Evolutionary conservation across 2,329 filamentous ascomycete genomes (phyloP), one percentile per base, ranked within the genome.

Genomic region (Cadophora gregata): DNA sequence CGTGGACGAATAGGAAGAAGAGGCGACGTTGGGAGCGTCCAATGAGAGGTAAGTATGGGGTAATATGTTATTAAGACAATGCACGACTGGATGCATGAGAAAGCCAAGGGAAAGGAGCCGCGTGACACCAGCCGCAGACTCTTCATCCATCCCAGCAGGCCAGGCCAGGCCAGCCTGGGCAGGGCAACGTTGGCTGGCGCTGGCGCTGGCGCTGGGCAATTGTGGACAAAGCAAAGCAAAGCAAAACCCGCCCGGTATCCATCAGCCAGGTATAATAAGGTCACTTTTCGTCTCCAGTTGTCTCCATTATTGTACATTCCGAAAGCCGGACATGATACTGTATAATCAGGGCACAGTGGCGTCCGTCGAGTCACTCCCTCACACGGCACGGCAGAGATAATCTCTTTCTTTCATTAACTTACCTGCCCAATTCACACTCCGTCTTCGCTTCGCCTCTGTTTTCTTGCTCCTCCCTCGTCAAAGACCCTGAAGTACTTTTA

Each of bases 31-130:
- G 45, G 33, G 24, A 33, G 2, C 12, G 14, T n/a, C 59, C 59
- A 61, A 61, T 50, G 42, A 61, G 25, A 50, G 45, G 29, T 50
- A 36, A 21, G 25, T 10, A 61, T 61, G 45, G 59, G 59, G 59
- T 61, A 61, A 61, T 61, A 29, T 16, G 14, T 48, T 61, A 50
- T 33, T n/a, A 29, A 61, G 31, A 19, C 45, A 50, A 31, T 56
- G 59, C 36, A 60, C 38, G 21, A 48, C 19, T 16, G 58, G 16
- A 29, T 48, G 45, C 42, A 50, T 31, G 45, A 61, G 45, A 21
- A n/a, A 21, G 59, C 59, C 53, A 56, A 56, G 21, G 36, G 16
- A 25, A n/a, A 31, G 21, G 53, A 56, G 53, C 53, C 53, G 53
- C 53, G 53, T 56, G 53, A 59, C 33, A 38, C 29, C 53, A 33